Evolutionary conservation across 306 rosid species (phyloP).

Genomic region (Sechiopsis laciniata): DNA sequence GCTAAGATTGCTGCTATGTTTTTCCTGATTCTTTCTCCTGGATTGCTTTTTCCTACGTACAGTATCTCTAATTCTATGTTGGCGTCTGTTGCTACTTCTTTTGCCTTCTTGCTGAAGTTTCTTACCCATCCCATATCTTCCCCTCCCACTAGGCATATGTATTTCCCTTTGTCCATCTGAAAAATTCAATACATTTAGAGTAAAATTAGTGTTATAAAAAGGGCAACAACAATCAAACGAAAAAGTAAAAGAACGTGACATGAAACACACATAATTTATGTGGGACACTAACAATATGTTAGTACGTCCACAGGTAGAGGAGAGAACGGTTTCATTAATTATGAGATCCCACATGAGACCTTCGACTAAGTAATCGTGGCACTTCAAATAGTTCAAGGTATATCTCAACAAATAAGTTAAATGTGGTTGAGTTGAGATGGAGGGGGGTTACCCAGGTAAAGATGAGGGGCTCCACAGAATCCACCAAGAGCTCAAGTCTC

Average conservation of each 20-base stretch:
- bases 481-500: slow-evolving; percentile 45
- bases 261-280: no score
- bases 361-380: no score
- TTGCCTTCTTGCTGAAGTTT: slow-evolving; percentile 39
- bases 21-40: slow-evolving; percentile 39
- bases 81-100: slow-evolving; percentile 28
- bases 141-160: slow-evolving; percentile 50
- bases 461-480: slow-evolving; percentile 42
- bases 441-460: slow-evolving; percentile 40
- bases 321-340: no score
- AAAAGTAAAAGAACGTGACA: no score
- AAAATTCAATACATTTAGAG: neutral
- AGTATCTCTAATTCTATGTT: slow-evolving; percentile 39
- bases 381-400: no score
- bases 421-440: no score
- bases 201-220: no score
- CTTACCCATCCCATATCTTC: slow-evolving; percentile 45
- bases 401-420: no score
- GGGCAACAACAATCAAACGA: no score
- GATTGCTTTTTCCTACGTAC: slow-evolving; percentile 48
- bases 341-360: no score
- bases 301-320: no score
- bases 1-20: slow-evolving; percentile 24
- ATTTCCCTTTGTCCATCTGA: slow-evolving; percentile 41
- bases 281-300: no score